Evolutionary conservation across 768 basidiomycete genomes (phyloP).

Genomic region (Lactarius deliciosus): DNA sequence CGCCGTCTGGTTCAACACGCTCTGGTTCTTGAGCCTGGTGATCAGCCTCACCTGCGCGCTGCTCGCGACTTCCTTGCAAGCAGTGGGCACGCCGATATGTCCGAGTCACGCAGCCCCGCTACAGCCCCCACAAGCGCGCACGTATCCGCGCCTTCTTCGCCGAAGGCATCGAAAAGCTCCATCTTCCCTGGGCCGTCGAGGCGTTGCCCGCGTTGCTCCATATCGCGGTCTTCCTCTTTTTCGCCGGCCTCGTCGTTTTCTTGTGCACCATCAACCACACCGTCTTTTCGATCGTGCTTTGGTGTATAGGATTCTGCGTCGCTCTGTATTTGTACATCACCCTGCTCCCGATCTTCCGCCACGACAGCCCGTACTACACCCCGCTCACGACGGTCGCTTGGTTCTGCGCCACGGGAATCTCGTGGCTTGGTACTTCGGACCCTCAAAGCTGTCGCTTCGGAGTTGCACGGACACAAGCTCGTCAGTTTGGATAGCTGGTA

Average conservation of each 20-base stretch:
- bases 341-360: constrained; percentile 20
- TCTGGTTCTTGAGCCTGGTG: constrained; percentile 42
- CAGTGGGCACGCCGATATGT: constrained; percentile 49
- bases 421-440: constrained; percentile 16
- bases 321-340: constrained; percentile 26
- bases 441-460: constrained; percentile 11
- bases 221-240: constrained; percentile 50
- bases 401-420: constrained; percentile 22
- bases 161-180: constrained; percentile 42
- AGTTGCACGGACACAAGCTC: constrained; percentile 21
- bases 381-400: constrained; percentile 26
- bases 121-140: constrained; percentile 37
- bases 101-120: constrained; percentile 34
- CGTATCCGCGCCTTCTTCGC: constrained; percentile 42
- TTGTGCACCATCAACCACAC: constrained; percentile 35
- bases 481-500: constrained; percentile 25
- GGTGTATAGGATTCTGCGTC: constrained; percentile 21
- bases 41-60: constrained; percentile 47
- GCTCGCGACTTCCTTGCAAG: constrained; percentile 46
- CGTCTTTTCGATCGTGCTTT: constrained; percentile 22
- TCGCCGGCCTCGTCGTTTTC: constrained; percentile 50
- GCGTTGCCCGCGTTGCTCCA: constrained; percentile 50
- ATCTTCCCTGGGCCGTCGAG: constrained; percentile 43
- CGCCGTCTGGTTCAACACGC: constrained; percentile 40
- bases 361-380: constrained; percentile 31